Base-by-base conservation (phyloP, 108 stramenopile species). In the Stephanodiscus triporus region DNA sequence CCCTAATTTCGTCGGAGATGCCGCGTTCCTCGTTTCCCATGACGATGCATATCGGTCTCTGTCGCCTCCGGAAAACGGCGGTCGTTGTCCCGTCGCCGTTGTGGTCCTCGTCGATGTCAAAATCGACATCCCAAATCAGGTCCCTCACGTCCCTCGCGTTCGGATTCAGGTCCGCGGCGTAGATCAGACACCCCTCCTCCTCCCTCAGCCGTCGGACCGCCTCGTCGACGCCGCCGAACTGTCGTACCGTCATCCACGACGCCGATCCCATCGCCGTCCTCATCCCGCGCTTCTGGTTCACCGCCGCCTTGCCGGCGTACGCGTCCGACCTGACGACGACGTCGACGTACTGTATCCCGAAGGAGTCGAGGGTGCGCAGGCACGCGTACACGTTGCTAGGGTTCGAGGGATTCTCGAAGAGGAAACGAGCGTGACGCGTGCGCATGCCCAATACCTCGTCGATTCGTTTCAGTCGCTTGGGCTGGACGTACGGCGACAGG, bases 351-450 rank as follows among this genome's bases (percentile, higher is more conserved):
- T 94, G 93, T 48, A 94, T 83, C 3, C 91, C 90, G 79, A 93
- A 94, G 36, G 84, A 86, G 73, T 98, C 98, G 10, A 98, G 30
- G 1, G 98, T 97, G 2, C 98, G 80, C 4, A 98, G 72, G 70
- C 96, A 97, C 7, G 98, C 98, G 88, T 93, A 98, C 0, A 95
- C 94, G 75, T 98, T 98, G 68, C 87, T 88, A 1, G 98, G 97
- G 67, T 98, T 98, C 53, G 80, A 42, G 2, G 96, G 96, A 78
- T 97, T 96, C 78, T 98, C 98, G 82, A 93, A 98, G n/a, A 95
- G 59, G 66, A 95, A 91, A 53, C 78, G 64, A 0, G 80, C 73
- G 37, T 90, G 85, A 64, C 63, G 57, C 0, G 93, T 94, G 23
- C 93, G 68, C 63, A 88, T 70, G 19, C 30, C 17, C 74, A 91